Percentiles rank a stretch among this genome's conserved stretches.
phyloP scores from a whole-genome alignment of 2,329 filamentous ascomycete species.

The Blastomyces silverae region DNA sequence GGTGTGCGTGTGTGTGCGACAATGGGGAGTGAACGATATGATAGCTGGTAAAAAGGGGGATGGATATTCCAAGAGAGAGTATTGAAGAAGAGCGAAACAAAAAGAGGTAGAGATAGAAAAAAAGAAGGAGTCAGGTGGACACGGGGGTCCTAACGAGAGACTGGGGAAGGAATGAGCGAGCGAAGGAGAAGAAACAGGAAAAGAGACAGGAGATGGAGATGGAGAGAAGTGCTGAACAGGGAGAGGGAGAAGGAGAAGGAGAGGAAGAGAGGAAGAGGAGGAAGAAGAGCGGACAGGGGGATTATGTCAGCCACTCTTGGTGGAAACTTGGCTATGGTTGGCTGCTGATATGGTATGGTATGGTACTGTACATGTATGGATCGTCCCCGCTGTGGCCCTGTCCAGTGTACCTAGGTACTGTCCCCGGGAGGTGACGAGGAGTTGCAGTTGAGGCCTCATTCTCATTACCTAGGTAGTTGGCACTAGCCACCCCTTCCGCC shows the following conservation, averaged over 20 bases:
- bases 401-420: too few species aligned
- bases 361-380: too few species aligned
- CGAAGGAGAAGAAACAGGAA: slow-evolving; percentile 11
- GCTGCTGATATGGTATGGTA: too few species aligned
- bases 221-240: neutral
- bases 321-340: too few species aligned
- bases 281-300: too few species aligned
- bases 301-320: too few species aligned
- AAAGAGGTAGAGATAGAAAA: neutral
- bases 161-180: slow-evolving; percentile 10
- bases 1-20: neutral
- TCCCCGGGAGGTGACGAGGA: too few species aligned
- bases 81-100: neutral
- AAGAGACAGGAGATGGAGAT: neutral
- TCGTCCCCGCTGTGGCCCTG: too few species aligned
- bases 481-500: too few species aligned
- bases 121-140: neutral
- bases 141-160: slow-evolving; percentile 17
- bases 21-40: neutral
- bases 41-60: neutral
- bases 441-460: too few species aligned
- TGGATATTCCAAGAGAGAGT: neutral
- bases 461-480: too few species aligned
- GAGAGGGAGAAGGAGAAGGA: slow-evolving; percentile 1
- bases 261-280: neutral